Evolutionary conservation across 257 asterid genomes (phyloP), one percentile per base, ranked within the genome.

Genomic region (Knoxia roxburghii): DNA sequence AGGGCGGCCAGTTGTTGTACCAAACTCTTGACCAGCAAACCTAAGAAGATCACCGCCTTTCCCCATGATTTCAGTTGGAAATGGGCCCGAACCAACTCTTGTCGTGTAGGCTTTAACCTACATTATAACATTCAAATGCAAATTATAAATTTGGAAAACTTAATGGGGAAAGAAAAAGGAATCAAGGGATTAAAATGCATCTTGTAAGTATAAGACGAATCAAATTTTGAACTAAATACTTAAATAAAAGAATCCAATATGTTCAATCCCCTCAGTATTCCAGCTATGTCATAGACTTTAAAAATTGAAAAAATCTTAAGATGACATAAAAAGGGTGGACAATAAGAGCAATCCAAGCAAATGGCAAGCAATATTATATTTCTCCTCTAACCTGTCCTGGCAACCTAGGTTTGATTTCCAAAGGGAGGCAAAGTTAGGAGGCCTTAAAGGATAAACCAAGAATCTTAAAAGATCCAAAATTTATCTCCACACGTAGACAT

Each of bases 1-100:
- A 46, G 96, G 96, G 43, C 99, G 96, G 5, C 96, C 99, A 40
- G 99, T 94, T 27, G 95, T 90, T n/a, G 99, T 94, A 59, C 99
- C 99, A 68, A 88, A 90, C 70, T 94, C 99, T 68, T 90, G 97
- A 45, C 99, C 99, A 49, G 95, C 90, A 76, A 80, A 82, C 77
- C 96, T 81, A 71, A 94, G 95, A 54, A 83, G 72, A 57, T 90
- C 97, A 7, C 99, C 95, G 66, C 72, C 85, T 84, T 84, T 76
- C 59, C 88, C 99, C 80, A 83, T 75, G 73, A 85, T 79, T 84
- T 94, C 99, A 11, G 99, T 94, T 0, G 97, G 97, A 82, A 94
- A 90, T 41, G 97, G 99, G 65, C 99, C 97, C 4, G 97, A 90
- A 68, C 99, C 99, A 73, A 94, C 99, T 73, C 99, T 84, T 7